Base-by-base conservation (phyloP, 2,329 filamentous ascomycete species). In the Curvularia sp. region DNA sequence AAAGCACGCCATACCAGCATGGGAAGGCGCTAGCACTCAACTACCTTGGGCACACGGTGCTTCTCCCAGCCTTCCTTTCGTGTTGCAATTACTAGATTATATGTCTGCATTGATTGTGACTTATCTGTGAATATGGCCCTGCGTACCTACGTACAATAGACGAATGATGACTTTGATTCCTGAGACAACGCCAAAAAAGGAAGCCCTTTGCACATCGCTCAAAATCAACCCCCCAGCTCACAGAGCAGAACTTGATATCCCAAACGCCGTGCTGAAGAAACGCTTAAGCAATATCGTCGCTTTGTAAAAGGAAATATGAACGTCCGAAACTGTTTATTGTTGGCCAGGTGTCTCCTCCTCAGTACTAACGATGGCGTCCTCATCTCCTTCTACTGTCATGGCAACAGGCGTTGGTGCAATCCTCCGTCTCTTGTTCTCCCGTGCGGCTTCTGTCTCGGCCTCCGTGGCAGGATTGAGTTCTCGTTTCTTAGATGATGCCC, bases 381-480 rank as follows among this genome's bases (percentile, higher is more conserved):
- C 35, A 18, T 38, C 73, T 30, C 61, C 61, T 9, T 66, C 67
- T 10, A 51, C 55, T 1, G 58, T 62, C 49, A 73, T 62, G 1
- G 57, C 78, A 69, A 81, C 75, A 9, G 75, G 75, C 35, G 79
- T 82, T 2, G 81, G 81, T 15, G 79, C 79, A 49, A 83, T 79
- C 44, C 81, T 72, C 57, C 81, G 73, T 59, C 77, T 76, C 74
- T 83, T 83, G 15, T 74, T 77, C 47, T 70, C 74, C 49, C 73
- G 68, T 3, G 66, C 56, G 53, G 75, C 65, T 62, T 75, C 75
- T 1, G 55, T 68, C 47, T 79, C 74, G 1, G 57, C 67, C 50
- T 79, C 78, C 3, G 75, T 76, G 0, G 69, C 72, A 33, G 74
- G 68, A 2, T 78, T 72, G 18, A 75, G 60, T 5, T 78, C 77